A percentile compares a stretch with the other conserved stretches of the same genome.
Conservation (phyloP, 2,329 filamentous ascomycete genomes). For the Chaetomiaceae sp. region DNA sequence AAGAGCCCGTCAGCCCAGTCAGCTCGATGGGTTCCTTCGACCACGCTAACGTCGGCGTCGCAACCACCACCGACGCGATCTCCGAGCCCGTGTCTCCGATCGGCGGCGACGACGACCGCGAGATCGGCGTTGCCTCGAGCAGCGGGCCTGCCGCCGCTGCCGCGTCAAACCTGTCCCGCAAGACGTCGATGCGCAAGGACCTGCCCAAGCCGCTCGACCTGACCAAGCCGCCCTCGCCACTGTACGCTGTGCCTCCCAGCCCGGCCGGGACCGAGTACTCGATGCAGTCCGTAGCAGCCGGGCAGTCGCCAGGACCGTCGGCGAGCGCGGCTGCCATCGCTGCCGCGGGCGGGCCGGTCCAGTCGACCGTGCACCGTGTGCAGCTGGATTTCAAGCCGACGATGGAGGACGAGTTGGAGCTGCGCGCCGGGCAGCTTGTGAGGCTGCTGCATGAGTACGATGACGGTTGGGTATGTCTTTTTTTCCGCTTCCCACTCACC, state of each 20-base stretch:
- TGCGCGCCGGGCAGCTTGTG: constrained; percentile 76
- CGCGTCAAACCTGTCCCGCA: constrained; percentile 40
- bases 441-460: constrained; percentile 93
- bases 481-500: neutral
- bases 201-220: constrained; percentile 48
- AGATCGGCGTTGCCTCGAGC: neutral
- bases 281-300: constrained; percentile 47
- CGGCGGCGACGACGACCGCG: constrained; percentile 10
- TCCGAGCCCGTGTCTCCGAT: constrained; percentile 25
- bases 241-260: constrained; percentile 43
- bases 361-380: constrained; percentile 74
- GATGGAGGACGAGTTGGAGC: constrained; percentile 83
- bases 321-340: constrained; percentile 54
- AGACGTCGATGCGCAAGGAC: constrained; percentile 51
- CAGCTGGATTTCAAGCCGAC: constrained; percentile 91
- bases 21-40: constrained; percentile 28
- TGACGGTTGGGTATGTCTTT: constrained; percentile 81
- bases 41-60: constrained; percentile 33
- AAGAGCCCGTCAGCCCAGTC: constrained; percentile 31
- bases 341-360: constrained; percentile 53
- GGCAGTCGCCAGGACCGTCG: constrained; percentile 39
- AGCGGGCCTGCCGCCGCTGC: constrained; percentile 18
- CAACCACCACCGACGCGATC: constrained; percentile 30
- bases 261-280: constrained; percentile 60
- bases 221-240: constrained; percentile 37